phyloP scores from a whole-genome alignment of 768 basidiomycete genomes.

The Pulveroboletus sp. region DNA sequence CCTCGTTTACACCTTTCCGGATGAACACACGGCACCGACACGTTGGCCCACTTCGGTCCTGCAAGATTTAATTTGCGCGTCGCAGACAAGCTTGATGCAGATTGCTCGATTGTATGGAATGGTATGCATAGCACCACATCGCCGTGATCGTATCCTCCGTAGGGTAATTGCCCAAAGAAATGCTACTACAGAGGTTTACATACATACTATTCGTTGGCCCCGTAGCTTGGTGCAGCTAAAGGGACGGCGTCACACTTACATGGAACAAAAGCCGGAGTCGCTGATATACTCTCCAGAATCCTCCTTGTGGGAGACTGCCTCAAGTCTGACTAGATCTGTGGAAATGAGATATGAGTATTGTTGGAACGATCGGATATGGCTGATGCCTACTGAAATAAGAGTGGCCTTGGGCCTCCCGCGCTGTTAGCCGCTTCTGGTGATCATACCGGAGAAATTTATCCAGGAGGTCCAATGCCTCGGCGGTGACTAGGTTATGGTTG shows the following conservation, averaged over 20 bases:
- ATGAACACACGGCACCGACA: slow-evolving; percentile 10
- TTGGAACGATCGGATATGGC: slow-evolving; percentile 19
- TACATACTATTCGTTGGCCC: slow-evolving; percentile 5
- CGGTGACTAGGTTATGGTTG: slow-evolving; percentile 53
- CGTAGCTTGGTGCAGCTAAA: not conserved
- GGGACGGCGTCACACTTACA: slow-evolving; percentile 10
- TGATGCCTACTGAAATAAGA: slow-evolving; percentile 54
- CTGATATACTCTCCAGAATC: slow-evolving; percentile 40
- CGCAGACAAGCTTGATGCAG: slow-evolving; percentile 1
- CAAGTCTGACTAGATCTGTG: slow-evolving; percentile 45
- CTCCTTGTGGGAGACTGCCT: slow-evolving; percentile 39
- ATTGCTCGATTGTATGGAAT: slow-evolving; percentile 9
- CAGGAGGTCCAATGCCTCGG: slow-evolving; percentile 62
- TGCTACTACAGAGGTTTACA: slow-evolving; percentile 2
- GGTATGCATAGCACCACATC: slow-evolving; percentile 12
- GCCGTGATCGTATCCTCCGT: slow-evolving; percentile 11
- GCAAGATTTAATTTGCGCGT: slow-evolving; percentile 13
- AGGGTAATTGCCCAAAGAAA: slow-evolving; percentile 8
- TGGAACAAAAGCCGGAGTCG: slow-evolving; percentile 48
- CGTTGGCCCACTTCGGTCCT: slow-evolving; percentile 24
- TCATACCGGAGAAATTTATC: slow-evolving; percentile 67
- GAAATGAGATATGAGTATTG: slow-evolving; percentile 20
- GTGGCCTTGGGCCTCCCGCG: slow-evolving; percentile 61
- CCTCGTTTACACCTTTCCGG: slow-evolving; percentile 23
- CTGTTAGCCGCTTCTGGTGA: slow-evolving; percentile 63